phyloP scores from a whole-genome alignment of 2,329 filamentous ascomycete genomes.

The Epichloe brachyelytri region DNA sequence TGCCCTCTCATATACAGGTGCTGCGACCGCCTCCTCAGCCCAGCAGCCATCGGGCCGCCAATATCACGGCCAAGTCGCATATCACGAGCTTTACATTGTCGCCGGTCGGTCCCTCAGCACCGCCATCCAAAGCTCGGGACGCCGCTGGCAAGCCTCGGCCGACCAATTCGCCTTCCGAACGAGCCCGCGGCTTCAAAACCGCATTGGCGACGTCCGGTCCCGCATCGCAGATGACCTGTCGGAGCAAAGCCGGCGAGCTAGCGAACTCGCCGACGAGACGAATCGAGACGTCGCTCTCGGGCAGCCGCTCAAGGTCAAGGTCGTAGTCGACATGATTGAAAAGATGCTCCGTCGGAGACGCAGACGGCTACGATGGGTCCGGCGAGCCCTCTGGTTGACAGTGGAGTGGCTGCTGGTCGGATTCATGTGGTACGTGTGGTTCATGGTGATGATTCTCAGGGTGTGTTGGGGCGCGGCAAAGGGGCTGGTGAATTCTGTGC shows the following conservation, averaged over 20 bases:
- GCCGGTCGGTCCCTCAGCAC: conserved; percentile 38
- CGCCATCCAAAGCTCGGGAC: conserved; percentile 33
- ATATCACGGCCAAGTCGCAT: conserved; percentile 17
- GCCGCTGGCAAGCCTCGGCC: conserved; percentile 46
- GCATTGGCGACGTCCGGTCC: conserved; percentile 33
- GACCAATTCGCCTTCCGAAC: conserved; percentile 46
- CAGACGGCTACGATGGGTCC: conserved; percentile 57
- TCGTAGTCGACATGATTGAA: conserved; percentile 65
- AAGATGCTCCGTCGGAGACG: conserved; percentile 59
- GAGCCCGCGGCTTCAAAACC: conserved; percentile 36
- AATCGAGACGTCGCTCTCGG: conserved; percentile 62
- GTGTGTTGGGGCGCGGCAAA: conserved; percentile 50
- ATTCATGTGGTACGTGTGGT: conserved; percentile 91
- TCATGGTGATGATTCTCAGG: conserved; percentile 67
- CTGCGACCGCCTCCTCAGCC: conserved; percentile 8
- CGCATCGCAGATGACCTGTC: conserved; percentile 41
- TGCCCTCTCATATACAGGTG: conserved; percentile 10
- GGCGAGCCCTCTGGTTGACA: conserved; percentile 63
- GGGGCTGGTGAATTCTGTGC: conserved; percentile 44
- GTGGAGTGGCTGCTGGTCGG: conserved; percentile 83
- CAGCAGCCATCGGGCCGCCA: conserved; percentile 17
- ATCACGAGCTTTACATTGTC: conserved; percentile 34
- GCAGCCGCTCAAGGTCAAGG: conserved; percentile 69
- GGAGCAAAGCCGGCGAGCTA: conserved; percentile 50
- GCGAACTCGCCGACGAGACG: conserved; percentile 70